These are phyloP conservation scores for Aspergillus heteromorphus DNA, from an alignment of 495 filamentous ascomycete genomes.

Conservation along the genomic window DNA sequence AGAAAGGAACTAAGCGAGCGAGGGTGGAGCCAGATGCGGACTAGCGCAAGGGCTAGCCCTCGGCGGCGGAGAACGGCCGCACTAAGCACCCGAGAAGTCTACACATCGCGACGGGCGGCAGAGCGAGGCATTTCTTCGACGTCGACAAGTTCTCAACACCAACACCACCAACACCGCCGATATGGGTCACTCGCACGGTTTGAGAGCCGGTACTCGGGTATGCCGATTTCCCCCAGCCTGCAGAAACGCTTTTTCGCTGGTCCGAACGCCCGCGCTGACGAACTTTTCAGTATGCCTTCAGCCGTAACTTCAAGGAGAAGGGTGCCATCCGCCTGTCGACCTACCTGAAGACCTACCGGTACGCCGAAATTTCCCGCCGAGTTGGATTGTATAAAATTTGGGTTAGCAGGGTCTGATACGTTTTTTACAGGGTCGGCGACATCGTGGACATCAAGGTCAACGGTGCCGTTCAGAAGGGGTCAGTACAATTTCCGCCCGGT, in stretches of 20 bases:
- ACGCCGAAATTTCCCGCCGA: constrained; percentile 25
- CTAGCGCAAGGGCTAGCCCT: constrained; percentile 21
- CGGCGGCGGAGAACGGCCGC: constrained; percentile 16
- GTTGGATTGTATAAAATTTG: constrained; percentile 8
- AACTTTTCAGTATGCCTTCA: constrained; percentile 74
- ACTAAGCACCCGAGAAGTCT: constrained; percentile 25
- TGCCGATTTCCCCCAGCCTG: constrained; percentile 25
- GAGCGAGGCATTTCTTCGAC: constrained; percentile 25
- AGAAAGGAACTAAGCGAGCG: constrained; percentile 20
- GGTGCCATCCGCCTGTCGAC: constrained; percentile 85
- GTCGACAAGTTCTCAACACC: constrained; percentile 42
- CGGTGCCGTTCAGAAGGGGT: constrained; percentile 98
- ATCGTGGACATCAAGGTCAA: constrained; percentile 96
- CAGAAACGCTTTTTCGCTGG: constrained; percentile 6
- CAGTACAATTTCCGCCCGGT: constrained; percentile 38
- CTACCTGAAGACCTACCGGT: constrained; percentile 90
- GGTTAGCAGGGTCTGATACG: constrained; percentile 23
- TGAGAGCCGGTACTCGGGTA: constrained; percentile 87
- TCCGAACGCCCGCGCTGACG: constrained; percentile 26
- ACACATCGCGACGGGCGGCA: constrained; percentile 23
- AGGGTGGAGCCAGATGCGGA: constrained; percentile 18
- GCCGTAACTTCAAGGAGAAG: constrained; percentile 85
- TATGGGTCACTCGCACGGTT: constrained; percentile 97
- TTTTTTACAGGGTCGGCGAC: constrained; percentile 76
- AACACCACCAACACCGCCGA: constrained; percentile 47